These are phyloP conservation scores for Aspergillus affinis DNA, from an alignment of 495 filamentous ascomycete species.

Conservation along the genomic window DNA sequence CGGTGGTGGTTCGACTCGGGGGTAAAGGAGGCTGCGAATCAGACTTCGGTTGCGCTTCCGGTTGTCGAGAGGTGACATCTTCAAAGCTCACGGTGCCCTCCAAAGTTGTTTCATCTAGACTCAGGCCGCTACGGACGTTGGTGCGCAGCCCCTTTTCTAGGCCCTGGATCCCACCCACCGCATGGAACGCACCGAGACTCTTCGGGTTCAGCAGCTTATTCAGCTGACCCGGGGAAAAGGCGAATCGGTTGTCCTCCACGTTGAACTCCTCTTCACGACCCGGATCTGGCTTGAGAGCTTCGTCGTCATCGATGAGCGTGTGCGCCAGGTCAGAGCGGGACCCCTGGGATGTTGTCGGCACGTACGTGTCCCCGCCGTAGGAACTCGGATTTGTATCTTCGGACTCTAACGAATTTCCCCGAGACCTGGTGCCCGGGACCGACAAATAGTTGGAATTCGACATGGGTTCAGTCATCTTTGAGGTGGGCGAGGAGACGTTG, in stretches of 20 bases:
- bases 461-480: constrained; percentile 43
- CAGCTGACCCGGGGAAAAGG: constrained; percentile 78
- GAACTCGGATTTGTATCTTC: constrained; percentile 52
- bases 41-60: constrained; percentile 31
- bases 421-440: constrained; percentile 60
- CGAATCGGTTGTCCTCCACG: constrained; percentile 76
- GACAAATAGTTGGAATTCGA: constrained; percentile 58
- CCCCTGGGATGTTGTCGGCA: constrained; percentile 33
- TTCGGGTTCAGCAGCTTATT: constrained; percentile 81
- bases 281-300: constrained; percentile 66
- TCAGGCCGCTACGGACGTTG: constrained; percentile 65
- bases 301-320: constrained; percentile 50
- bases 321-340: constrained; percentile 41
- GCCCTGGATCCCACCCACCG: constrained; percentile 73
- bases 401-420: constrained; percentile 66
- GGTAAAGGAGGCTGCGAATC: constrained; percentile 28
- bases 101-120: constrained; percentile 67
- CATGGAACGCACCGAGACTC: constrained; percentile 72
- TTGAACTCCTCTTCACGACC: constrained; percentile 71
- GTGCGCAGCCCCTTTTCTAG: constrained; percentile 76
- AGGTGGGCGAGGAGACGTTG: constrained; percentile 75
- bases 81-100: constrained; percentile 69
- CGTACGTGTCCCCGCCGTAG: constrained; percentile 52
- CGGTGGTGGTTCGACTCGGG: constrained; percentile 27
- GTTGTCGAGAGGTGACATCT: constrained; percentile 46